Conservation (phyloP, 106 monocot genomes). For the Dactylorhiza incarnata region DNA sequence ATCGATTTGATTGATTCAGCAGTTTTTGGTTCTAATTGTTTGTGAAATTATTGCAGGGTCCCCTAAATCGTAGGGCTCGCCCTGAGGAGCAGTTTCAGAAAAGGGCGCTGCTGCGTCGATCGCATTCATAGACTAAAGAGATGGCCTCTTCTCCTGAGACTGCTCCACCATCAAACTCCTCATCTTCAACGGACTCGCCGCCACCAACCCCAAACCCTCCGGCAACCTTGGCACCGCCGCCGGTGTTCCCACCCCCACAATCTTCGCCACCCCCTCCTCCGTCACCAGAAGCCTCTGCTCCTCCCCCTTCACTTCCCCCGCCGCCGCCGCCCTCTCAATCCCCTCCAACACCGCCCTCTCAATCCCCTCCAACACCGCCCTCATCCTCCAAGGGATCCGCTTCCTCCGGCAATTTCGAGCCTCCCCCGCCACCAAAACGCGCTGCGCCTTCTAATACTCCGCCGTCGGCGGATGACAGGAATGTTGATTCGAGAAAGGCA, state of each 20-base stretch:
- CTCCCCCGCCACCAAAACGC: neutral
- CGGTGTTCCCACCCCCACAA: neutral
- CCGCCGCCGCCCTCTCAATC: neutral
- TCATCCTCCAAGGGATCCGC: neutral
- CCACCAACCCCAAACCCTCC: neutral
- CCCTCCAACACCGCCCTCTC: neutral
- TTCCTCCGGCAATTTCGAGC: neutral
- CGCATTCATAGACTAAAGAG: neutral
- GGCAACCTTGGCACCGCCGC: conserved; percentile 1
- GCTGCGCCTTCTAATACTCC: neutral
- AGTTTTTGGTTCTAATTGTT: neutral
- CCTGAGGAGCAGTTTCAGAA: neutral
- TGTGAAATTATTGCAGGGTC: neutral
- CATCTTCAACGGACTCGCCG: neutral
- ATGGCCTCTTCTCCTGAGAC: conserved; percentile 31
- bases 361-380: neutral
- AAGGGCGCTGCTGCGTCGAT: neutral
- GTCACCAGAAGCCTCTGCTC: neutral
- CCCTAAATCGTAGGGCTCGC: neutral
- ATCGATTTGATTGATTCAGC: no score
- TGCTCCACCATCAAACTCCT: conserved; percentile 14
- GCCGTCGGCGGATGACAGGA: neutral
- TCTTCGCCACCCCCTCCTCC: conserved; percentile 8
- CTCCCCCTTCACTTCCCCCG: conserved; percentile 4
- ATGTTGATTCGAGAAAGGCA: neutral